These are phyloP conservation scores for Leptodermis oblonga DNA, from an alignment of 257 asterid species.

Conservation along the genomic window DNA sequence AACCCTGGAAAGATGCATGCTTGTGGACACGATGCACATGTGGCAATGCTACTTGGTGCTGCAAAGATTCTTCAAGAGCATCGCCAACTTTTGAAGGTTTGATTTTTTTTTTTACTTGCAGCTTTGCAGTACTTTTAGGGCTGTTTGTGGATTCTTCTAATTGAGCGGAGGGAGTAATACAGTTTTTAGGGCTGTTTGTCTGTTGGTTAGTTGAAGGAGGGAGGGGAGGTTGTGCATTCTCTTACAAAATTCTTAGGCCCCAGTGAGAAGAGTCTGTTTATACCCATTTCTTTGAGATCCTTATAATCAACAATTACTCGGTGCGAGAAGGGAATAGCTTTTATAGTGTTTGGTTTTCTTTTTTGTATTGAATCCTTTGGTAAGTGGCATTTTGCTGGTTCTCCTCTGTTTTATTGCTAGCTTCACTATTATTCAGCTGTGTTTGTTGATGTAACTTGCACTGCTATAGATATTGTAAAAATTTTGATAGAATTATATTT, in stretches of 20 bases:
- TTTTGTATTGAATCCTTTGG: background rate
- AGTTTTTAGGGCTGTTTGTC: background rate
- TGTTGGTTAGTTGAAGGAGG: background rate
- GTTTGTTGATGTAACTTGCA: too few species aligned
- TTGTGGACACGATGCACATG: slow-evolving; percentile 98
- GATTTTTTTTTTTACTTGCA: slow-evolving; percentile 15
- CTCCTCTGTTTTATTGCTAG: background rate
- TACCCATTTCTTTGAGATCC: background rate
- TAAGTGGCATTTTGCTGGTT: background rate
- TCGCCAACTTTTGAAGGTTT: slow-evolving; percentile 54
- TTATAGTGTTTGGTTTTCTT: background rate
- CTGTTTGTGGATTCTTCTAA: too few species aligned
- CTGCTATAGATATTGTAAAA: background rate
- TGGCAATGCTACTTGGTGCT: slow-evolving; percentile 96
- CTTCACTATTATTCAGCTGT: background rate
- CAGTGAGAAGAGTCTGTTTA: background rate
- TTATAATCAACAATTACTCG: background rate
- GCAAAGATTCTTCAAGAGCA: slow-evolving; percentile 85
- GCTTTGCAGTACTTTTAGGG: background rate
- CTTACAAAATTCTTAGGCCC: background rate
- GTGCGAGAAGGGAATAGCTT: background rate
- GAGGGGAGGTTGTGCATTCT: background rate
- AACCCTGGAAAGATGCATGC: slow-evolving; percentile 91
- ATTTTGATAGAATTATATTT: background rate
- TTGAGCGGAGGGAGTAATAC: background rate